Conservation (phyloP, 257 asterid species). For the Handroanthus guayacan region DNA sequence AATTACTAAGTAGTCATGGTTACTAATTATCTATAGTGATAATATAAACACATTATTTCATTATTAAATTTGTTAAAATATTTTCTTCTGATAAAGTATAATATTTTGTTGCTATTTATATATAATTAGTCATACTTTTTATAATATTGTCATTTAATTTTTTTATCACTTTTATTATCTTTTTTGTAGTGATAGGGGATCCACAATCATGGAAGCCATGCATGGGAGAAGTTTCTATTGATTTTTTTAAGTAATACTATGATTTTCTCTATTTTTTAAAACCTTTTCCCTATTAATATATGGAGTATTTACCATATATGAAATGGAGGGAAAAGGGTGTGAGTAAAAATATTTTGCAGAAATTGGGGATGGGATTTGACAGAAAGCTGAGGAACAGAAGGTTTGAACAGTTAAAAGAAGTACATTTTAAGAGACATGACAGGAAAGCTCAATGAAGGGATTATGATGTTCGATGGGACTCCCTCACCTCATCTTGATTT, state of each 20-base stretch:
- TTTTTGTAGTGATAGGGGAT: too few species aligned
- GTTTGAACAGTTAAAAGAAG: slow-evolving; percentile 57
- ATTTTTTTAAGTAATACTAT: neutral
- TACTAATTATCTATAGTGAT: too few species aligned
- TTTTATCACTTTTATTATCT: too few species aligned
- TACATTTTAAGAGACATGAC: slow-evolving; percentile 59
- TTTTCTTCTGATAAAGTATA: too few species aligned
- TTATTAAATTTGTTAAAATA: too few species aligned
- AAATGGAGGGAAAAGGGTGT: neutral
- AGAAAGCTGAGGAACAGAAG: slow-evolving; percentile 78
- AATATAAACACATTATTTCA: too few species aligned
- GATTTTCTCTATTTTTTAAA: neutral
- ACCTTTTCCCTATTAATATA: neutral
- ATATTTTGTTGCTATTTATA: too few species aligned
- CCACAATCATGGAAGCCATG: slow-evolving; percentile 16
- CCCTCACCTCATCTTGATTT: slow-evolving; percentile 18
- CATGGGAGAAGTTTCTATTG: slow-evolving; percentile 29
- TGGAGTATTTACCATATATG: neutral
- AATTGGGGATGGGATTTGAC: slow-evolving; percentile 58
- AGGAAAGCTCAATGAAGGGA: slow-evolving; percentile 57
- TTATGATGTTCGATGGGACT: slow-evolving; percentile 51
- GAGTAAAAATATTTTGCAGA: slow-evolving; percentile 30
- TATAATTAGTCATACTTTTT: too few species aligned
- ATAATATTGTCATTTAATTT: too few species aligned
- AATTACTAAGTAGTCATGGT: too few species aligned